Percentiles rank a stretch among this genome's conserved stretches.
These are phyloP conservation scores for Colletotrichum somersetense DNA, from an alignment of 2,329 filamentous ascomycete genomes.

Conservation along the genomic window DNA sequence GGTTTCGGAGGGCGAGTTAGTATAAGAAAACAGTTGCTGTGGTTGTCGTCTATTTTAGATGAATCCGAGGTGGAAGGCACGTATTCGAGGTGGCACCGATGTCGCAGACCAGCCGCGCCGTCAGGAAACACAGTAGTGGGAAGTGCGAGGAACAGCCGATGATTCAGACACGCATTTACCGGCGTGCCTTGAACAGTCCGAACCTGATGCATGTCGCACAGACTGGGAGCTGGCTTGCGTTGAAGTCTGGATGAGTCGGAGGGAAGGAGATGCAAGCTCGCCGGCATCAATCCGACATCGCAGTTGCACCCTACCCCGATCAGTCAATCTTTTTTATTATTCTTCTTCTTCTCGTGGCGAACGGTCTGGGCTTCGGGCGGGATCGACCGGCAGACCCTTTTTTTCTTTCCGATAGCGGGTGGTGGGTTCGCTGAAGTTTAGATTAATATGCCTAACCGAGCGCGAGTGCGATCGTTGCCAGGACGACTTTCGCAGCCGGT, in stretches of 20 bases:
- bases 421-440: conserved; percentile 18
- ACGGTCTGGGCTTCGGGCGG: conserved; percentile 8
- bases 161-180: not conserved
- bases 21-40: not conserved
- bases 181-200: not conserved
- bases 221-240: not conserved
- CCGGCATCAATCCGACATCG: not conserved
- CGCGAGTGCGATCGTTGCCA: conserved; percentile 13
- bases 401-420: not conserved
- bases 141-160: not conserved
- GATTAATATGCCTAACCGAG: conserved; percentile 8
- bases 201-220: not conserved
- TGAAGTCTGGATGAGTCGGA: not conserved
- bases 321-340: not conserved
- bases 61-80: not conserved
- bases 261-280: not conserved
- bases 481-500: conserved; percentile 21
- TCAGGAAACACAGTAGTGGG: not conserved
- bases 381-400: conserved; percentile 10
- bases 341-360: not conserved
- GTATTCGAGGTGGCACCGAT: not conserved
- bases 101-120: not conserved
- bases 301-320: not conserved
- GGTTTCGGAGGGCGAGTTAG: not conserved
- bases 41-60: not conserved